Evolutionary conservation across 441 rosid genomes (phyloP).

Genomic region (Flueggea neowawraea): DNA sequence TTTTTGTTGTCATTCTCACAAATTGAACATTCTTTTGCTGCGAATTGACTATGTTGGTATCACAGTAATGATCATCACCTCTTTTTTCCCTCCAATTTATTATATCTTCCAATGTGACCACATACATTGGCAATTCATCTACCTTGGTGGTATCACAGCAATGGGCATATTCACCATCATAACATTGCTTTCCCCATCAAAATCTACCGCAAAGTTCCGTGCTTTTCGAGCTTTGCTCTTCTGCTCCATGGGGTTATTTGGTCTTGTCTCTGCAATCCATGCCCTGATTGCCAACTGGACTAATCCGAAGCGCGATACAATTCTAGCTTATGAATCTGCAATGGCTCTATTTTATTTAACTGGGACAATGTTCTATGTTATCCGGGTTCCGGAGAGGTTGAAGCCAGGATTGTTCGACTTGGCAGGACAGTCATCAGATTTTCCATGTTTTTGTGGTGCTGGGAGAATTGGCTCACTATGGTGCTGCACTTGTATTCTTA

Average conservation of each 20-base stretch:
- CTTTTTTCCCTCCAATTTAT: slow-evolving; percentile 81
- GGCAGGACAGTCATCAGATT: slow-evolving; percentile 76
- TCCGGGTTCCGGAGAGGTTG: slow-evolving; percentile 66
- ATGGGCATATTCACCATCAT: slow-evolving; percentile 66
- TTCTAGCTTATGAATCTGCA: slow-evolving; percentile 56
- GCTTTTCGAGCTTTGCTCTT: slow-evolving; percentile 62
- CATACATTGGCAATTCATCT: slow-evolving; percentile 59
- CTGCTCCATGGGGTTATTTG: slow-evolving; percentile 70
- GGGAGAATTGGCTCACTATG: slow-evolving; percentile 88
- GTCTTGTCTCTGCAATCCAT: slow-evolving; percentile 68
- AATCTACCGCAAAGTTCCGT: slow-evolving; percentile 51
- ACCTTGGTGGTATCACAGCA: slow-evolving; percentile 60
- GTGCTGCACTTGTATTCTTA: slow-evolving; percentile 65
- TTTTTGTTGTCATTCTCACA: slow-evolving; percentile 70
- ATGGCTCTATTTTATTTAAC: slow-evolving; percentile 76
- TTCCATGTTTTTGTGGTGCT: slow-evolving; percentile 75
- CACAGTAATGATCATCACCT: slow-evolving; percentile 80
- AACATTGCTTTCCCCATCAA: slow-evolving; percentile 61
- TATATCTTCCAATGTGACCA: slow-evolving; percentile 76
- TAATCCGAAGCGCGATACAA: slow-evolving; percentile 54
- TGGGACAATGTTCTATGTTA: slow-evolving; percentile 68
- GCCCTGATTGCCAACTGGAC: slow-evolving; percentile 62
- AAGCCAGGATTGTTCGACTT: slow-evolving; percentile 80
- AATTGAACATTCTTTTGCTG: slow-evolving; percentile 46
- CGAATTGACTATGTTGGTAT: slow-evolving; percentile 70